These are phyloP conservation scores for Aegilops tauschii DNA, from an alignment of 176 grass and related monocot genomes.

Conservation along the genomic window DNA sequence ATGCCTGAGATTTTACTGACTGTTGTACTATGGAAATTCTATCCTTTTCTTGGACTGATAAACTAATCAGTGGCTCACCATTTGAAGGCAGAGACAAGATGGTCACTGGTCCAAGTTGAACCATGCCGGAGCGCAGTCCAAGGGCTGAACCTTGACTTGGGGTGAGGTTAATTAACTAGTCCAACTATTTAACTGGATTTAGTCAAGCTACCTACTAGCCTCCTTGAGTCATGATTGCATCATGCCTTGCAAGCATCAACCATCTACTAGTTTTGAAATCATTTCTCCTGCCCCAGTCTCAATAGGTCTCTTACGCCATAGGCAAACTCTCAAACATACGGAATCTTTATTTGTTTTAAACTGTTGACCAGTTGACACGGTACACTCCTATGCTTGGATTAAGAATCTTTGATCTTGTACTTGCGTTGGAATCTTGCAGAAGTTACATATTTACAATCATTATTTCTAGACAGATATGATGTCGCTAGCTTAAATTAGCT, in stretches of 20 bases:
- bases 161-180: constrained; percentile 10
- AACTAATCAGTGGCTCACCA: background rate
- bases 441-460: background rate
- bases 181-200: constrained; percentile 25
- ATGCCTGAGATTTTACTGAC: background rate
- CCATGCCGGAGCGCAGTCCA: constrained; percentile 39
- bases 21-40: no score
- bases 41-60: constrained; percentile 7
- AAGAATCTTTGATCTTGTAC: constrained; percentile 2
- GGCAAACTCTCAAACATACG: background rate
- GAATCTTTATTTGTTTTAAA: no score
- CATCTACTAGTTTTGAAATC: background rate
- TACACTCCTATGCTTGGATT: background rate
- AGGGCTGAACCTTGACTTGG: constrained; percentile 40
- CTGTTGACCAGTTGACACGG: background rate
- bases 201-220: constrained; percentile 27
- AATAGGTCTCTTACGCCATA: background rate
- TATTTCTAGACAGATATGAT: background rate
- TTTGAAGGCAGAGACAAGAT: constrained; percentile 23
- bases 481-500: background rate
- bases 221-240: constrained; percentile 12
- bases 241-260: constrained; percentile 31
- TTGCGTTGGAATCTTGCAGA: constrained; percentile 22
- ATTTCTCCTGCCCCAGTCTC: background rate
- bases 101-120: constrained; percentile 33